A percentile compares a stretch with the other conserved stretches of the same genome.
These are phyloP conservation scores for Kwoniella dendrophila DNA, from an alignment of 768 basidiomycete species.

Conservation along the genomic window DNA sequence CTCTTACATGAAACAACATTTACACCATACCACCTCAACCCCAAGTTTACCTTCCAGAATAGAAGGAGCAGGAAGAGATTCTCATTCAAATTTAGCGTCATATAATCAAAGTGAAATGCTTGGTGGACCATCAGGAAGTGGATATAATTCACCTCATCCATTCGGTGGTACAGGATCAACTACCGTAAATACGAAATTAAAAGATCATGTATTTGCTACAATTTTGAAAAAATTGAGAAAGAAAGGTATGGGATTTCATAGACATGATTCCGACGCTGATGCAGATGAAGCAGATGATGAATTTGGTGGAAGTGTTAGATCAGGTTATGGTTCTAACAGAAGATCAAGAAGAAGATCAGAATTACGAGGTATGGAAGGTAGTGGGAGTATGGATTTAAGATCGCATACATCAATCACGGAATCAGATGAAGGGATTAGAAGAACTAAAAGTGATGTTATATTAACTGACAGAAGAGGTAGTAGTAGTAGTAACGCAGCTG, in stretches of 20 bases:
- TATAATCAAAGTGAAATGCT: conserved; percentile 1
- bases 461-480: conserved; percentile 30
- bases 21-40: conserved; percentile 52
- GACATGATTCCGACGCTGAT: conserved; percentile 52
- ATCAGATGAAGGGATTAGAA: conserved; percentile 28
- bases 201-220: conserved; percentile 92
- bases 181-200: conserved; percentile 86
- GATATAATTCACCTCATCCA: conserved; percentile 40
- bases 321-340: background rate
- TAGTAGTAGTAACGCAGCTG: too few species aligned
- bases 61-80: background rate
- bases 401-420: background rate
- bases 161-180: conserved; percentile 92
- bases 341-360: conserved; percentile 4
- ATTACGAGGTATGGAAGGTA: background rate
- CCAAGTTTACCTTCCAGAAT: conserved; percentile 38
- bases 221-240: conserved; percentile 65
- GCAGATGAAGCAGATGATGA: conserved; percentile 58
- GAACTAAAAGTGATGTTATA: conserved; percentile 51
- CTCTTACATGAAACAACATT: conserved; percentile 16
- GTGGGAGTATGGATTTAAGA: conserved; percentile 31
- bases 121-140: conserved; percentile 14
- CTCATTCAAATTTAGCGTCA: conserved; percentile 1
- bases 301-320: conserved; percentile 33
- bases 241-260: conserved; percentile 26